These are phyloP conservation scores for Aspergillus jensenii DNA, from an alignment of 2,329 filamentous ascomycete genomes.

Conservation along the genomic window DNA sequence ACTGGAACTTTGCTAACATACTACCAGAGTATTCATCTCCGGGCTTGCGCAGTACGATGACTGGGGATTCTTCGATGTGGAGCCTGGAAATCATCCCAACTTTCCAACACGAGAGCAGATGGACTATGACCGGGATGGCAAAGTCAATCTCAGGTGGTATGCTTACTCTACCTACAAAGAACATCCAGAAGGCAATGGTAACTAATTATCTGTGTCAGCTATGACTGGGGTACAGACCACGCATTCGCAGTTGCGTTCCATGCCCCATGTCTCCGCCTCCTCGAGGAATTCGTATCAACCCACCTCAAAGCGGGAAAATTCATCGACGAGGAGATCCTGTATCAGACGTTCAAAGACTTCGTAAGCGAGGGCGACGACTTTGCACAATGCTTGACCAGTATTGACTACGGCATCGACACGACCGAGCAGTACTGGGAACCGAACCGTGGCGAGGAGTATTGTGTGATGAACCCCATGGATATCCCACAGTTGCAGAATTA, in stretches of 20 bases:
- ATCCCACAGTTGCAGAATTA: not conserved
- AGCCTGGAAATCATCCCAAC: not conserved
- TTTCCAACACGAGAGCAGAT: not conserved
- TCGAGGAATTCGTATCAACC: not conserved
- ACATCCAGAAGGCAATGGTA: too few species aligned
- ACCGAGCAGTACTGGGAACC: not conserved
- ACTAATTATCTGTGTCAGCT: not conserved
- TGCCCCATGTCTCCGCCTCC: not conserved
- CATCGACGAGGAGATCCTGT: not conserved
- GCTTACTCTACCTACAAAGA: too few species aligned
- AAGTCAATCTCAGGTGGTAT: not conserved
- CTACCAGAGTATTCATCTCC: not conserved
- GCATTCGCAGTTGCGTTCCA: not conserved
- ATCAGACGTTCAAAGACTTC: not conserved
- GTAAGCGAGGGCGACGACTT: not conserved
- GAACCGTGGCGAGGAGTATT: not conserved
- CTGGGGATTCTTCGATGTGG: not conserved
- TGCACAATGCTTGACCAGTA: not conserved
- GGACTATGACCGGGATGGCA: not conserved
- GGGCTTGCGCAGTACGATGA: not conserved
- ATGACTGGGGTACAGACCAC: not conserved
- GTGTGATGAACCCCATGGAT: not conserved
- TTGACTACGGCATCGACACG: not conserved
- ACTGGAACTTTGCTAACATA: not conserved
- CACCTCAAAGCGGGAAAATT: not conserved